These are phyloP conservation scores for Aschersonia sp. DNA, from an alignment of 2,329 filamentous ascomycete species.

Conservation along the genomic window DNA sequence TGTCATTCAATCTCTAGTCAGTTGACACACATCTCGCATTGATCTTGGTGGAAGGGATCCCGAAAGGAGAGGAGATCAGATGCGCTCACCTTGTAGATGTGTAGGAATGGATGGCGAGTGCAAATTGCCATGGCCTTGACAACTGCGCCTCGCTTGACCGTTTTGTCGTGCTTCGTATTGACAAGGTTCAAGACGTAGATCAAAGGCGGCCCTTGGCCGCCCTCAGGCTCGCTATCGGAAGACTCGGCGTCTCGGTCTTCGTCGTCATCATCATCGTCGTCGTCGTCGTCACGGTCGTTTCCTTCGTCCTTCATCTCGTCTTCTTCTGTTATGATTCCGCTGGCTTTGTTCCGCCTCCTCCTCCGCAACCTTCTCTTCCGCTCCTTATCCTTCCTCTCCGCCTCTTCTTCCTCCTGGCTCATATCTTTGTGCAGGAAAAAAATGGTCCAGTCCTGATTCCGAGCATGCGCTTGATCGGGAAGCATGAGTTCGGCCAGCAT, in stretches of 20 bases:
- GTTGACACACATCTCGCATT: not conserved
- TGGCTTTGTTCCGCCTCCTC: conserved; percentile 34
- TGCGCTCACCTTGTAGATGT: conserved; percentile 79
- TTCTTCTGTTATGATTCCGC: conserved; percentile 31
- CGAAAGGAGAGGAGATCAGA: not conserved
- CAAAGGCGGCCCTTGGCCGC: conserved; percentile 71
- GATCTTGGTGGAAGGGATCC: not conserved
- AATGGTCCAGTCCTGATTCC: conserved; percentile 96
- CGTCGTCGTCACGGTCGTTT: conserved; percentile 11
- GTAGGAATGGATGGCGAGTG: conserved; percentile 89
- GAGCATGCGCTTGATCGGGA: conserved; percentile 87
- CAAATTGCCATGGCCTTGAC: conserved; percentile 99
- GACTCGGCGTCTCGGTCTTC: conserved; percentile 36
- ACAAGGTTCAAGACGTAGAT: conserved; percentile 97
- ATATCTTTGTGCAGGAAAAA: conserved; percentile 97
- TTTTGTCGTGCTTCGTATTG: conserved; percentile 94
- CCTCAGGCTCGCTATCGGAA: conserved; percentile 49
- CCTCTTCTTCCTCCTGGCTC: conserved; percentile 67
- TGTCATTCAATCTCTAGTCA: conserved; percentile 16
- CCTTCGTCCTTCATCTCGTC: conserved; percentile 19
- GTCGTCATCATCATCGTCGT: conserved; percentile 20
- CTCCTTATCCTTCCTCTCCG: conserved; percentile 45
- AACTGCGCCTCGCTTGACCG: conserved; percentile 80
- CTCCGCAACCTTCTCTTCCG: conserved; percentile 35
- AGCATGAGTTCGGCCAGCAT: conserved; percentile 98